A percentile compares a stretch with the other conserved stretches of the same genome.
phyloP scores from a whole-genome alignment of 1,139 yeast species.

The Hyphopichia fennica region DNA sequence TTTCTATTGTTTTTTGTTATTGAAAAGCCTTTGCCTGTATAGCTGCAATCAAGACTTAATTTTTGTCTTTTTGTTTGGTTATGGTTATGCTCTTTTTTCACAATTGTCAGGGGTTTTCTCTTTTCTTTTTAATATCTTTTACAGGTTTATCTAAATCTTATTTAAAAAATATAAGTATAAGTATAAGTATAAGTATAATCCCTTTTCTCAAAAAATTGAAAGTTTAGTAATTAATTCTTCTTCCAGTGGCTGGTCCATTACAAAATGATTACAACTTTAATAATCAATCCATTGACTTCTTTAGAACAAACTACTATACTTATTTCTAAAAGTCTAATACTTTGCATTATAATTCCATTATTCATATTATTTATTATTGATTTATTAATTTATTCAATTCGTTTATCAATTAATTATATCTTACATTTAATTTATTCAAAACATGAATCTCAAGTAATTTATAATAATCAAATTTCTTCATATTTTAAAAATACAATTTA shows the following conservation, averaged over 20 bases:
- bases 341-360: neutral
- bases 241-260: neutral
- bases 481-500: too few relatives aligned
- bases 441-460: neutral
- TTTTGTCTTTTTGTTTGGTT: too few relatives aligned
- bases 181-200: too few relatives aligned
- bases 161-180: too few relatives aligned
- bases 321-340: neutral
- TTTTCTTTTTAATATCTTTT: too few relatives aligned
- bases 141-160: too few relatives aligned
- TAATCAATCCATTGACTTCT: neutral
- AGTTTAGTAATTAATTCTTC: neutral
- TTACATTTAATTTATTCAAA: constrained; percentile 1
- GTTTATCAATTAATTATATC: neutral
- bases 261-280: neutral
- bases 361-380: neutral
- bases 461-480: neutral
- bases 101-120: too few relatives aligned
- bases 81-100: too few relatives aligned
- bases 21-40: too few relatives aligned
- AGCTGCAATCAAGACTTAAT: too few relatives aligned
- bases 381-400: neutral
- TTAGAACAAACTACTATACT: neutral
- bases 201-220: too few relatives aligned
- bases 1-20: too few relatives aligned